Conservation (phyloP, 495 filamentous ascomycete species). For the Neurospora tetraspora region DNA sequence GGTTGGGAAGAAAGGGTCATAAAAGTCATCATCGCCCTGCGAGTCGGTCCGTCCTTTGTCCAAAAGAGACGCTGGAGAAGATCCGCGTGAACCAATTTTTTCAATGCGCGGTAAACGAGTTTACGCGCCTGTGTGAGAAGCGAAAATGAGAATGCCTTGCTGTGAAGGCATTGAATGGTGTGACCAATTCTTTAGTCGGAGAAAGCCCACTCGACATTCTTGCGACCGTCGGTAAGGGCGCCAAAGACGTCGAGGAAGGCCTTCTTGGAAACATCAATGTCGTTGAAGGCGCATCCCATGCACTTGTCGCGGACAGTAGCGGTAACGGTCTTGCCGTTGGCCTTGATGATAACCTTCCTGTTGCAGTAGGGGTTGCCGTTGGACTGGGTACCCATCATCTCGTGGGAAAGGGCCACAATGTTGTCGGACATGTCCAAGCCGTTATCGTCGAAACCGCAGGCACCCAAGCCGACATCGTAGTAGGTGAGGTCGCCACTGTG, state of each 20-base stretch:
- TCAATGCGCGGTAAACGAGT: not conserved
- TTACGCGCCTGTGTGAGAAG: not conserved
- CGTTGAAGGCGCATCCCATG: conserved; percentile 45
- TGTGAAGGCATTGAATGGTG: not conserved
- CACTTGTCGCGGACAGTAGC: conserved; percentile 66
- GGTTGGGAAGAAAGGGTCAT: not conserved
- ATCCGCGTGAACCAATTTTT: not conserved
- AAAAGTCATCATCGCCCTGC: not conserved
- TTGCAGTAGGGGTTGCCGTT: conserved; percentile 55
- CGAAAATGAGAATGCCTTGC: not conserved
- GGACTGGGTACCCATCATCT: conserved; percentile 33
- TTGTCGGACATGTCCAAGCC: conserved; percentile 29
- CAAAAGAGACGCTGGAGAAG: not conserved
- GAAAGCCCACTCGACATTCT: conserved; percentile 30
- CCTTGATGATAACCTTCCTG: conserved; percentile 50
- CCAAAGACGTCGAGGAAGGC: conserved; percentile 36
- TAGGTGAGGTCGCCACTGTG: conserved; percentile 37
- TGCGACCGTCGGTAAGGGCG: conserved; percentile 24
- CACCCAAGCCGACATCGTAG: conserved; percentile 33
- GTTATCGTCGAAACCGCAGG: conserved; percentile 34
- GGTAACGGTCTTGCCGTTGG: conserved; percentile 41
- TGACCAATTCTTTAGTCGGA: conserved; percentile 16
- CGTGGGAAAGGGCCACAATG: conserved; percentile 35
- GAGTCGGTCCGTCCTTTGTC: not conserved
- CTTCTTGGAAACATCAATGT: conserved; percentile 40